Conservation (phyloP, 106 monocot species). For the Dendrobium catenatum region DNA sequence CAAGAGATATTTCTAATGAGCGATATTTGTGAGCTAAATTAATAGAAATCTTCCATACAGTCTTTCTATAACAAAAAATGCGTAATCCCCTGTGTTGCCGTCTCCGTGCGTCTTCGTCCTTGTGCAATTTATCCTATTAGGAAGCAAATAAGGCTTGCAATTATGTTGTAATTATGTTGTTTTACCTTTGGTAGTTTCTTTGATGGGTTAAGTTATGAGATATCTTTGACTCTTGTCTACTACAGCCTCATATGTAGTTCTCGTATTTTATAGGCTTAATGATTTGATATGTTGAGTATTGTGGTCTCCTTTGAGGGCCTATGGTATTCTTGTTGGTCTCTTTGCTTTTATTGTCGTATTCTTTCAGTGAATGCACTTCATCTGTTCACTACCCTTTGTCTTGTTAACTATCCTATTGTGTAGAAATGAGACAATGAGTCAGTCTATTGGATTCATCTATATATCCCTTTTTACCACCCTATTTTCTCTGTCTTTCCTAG, state of each 20-base stretch:
- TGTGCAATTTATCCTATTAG: too few species aligned
- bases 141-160: too few species aligned
- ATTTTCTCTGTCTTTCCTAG: not conserved
- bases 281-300: not conserved
- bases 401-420: not conserved
- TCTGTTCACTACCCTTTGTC: not conserved
- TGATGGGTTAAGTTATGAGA: not conserved
- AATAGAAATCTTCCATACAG: too few species aligned
- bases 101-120: too few species aligned
- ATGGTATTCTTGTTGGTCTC: not conserved
- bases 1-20: too few species aligned
- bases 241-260: not conserved
- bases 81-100: too few species aligned
- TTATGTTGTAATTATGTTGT: too few species aligned
- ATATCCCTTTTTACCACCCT: not conserved
- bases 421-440: constrained; percentile 1
- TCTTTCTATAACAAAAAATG: too few species aligned
- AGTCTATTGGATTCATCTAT: not conserved
- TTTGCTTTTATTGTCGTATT: not conserved
- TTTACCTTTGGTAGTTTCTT: not conserved
- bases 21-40: too few species aligned
- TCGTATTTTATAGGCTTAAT: not conserved
- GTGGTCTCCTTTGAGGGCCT: not conserved
- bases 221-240: not conserved
- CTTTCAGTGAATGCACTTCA: not conserved